A percentile compares a stretch with the other conserved stretches of the same genome.
phyloP scores from a whole-genome alignment of 768 basidiomycete species.

The Podaxis sp. region DNA sequence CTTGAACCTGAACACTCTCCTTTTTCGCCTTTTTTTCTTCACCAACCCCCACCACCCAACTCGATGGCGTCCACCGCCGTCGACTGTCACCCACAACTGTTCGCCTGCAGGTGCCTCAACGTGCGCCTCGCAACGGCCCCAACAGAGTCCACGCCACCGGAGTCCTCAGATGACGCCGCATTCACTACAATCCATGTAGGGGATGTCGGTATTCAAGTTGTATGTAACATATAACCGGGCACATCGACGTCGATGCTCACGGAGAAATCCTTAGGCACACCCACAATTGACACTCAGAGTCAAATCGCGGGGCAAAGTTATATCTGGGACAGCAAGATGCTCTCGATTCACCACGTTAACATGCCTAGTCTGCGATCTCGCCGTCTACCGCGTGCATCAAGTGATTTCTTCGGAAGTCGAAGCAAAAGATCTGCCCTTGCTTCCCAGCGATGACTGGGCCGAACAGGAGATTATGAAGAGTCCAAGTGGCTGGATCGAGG shows the following conservation, averaged over 20 bases:
- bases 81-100: constrained; percentile 24
- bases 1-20: constrained; percentile 20
- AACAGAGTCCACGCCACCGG: constrained; percentile 29
- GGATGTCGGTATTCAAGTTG: constrained; percentile 65
- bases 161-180: constrained; percentile 33
- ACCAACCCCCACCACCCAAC: constrained; percentile 15
- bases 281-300: constrained; percentile 69
- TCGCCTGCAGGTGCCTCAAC: constrained; percentile 73
- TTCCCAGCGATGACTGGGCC: constrained; percentile 75
- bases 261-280: constrained; percentile 46
- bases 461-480: constrained; percentile 72
- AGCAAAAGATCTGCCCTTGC: constrained; percentile 57
- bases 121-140: constrained; percentile 49
- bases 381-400: constrained; percentile 70
- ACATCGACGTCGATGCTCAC: constrained; percentile 6
- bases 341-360: constrained; percentile 63
- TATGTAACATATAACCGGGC: constrained; percentile 32
- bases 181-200: constrained; percentile 61
- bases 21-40: constrained; percentile 15
- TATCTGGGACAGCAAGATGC: constrained; percentile 45
- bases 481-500: constrained; percentile 70
- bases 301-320: constrained; percentile 42
- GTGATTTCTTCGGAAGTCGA: constrained; percentile 55
- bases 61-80: constrained; percentile 30
- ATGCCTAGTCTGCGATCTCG: constrained; percentile 65